Evolutionary conservation across 176 grass and related monocot species (phyloP), one percentile per base, ranked within the genome.

Genomic region (Paspalum vaginatum): DNA sequence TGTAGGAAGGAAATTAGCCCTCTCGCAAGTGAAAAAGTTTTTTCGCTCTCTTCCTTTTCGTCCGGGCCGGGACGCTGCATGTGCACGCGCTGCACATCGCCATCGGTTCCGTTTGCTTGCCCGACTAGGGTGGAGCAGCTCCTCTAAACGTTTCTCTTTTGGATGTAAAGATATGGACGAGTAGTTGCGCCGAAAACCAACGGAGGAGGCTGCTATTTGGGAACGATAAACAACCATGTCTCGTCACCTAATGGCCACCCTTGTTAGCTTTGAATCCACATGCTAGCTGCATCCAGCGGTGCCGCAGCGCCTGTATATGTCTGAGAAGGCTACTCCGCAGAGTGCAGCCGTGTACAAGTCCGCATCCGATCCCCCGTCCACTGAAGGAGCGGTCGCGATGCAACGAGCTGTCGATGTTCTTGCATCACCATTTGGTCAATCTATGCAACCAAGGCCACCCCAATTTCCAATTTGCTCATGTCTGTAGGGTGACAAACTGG

Each of bases 91-190:
- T 32, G 12, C 67, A 17, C 42, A 59, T 72, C 79, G 24, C 79
- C 38, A 50, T 51, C 45, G 68, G 3, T 82, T 72, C 56, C 5
- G 56, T 61, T 72, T 61, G 38, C 55, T 22, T 81, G 66, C 79
- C 47, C 40, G 32, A 63, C 57, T 25, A 16, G 2, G 43, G 17
- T 61, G 56, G 80, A 17, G n/a, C 27, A n/a, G 44, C 58, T 38
- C 4, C 50, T 54, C 70, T 6, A 9, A 72, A 52, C 2, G 37
- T 72, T 21, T 24, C 51, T 32, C 18, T 38, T 72, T 38, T 53
- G 8, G 2, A 51, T 32, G n/a, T 2, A 5, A 11, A 65, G 25
- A 58, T 46, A 53, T 14, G 46, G 25, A 21, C 16, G 9, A 9
- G 46, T 37, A 9, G 46, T 37, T n/a, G 5, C 32, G 15, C 17